Conservation (phyloP, 768 basidiomycete genomes). For the Amyloporia xantha region DNA sequence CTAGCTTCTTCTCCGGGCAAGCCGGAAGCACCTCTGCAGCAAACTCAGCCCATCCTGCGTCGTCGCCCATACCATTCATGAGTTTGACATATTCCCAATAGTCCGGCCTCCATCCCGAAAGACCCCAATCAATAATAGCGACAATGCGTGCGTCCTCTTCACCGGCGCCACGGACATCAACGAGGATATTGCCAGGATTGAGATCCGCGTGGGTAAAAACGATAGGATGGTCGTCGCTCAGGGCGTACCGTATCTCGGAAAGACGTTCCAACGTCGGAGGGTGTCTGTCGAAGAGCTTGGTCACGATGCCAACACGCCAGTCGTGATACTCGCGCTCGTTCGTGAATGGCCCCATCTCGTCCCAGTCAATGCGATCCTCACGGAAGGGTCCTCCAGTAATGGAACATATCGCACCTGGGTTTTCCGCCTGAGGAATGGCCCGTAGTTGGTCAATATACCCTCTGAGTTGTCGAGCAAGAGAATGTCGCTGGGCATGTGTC, state of each 20-base stretch:
- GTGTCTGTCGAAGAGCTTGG: background rate
- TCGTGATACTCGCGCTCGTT: slow-evolving; percentile 5
- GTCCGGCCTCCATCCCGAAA: slow-evolving; percentile 10
- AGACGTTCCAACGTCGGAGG: slow-evolving; percentile 1
- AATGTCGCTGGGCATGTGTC: background rate
- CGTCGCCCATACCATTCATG: background rate
- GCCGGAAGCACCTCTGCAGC: background rate
- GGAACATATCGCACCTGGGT: background rate
- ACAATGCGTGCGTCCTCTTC: slow-evolving; percentile 5
- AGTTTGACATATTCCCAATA: slow-evolving; percentile 11
- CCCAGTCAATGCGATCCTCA: background rate
- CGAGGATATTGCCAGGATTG: slow-evolving; percentile 7
- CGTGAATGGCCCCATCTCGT: slow-evolving; percentile 6
- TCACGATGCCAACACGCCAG: slow-evolving; percentile 2
- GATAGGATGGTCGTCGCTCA: slow-evolving; percentile 5
- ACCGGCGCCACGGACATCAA: slow-evolving; percentile 2
- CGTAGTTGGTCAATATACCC: slow-evolving; percentile 5
- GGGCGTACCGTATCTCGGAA: background rate
- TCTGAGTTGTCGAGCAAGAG: slow-evolving; percentile 1
- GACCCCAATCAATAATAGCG: slow-evolving; percentile 10
- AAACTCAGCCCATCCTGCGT: slow-evolving; percentile 2
- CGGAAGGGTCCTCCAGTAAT: background rate
- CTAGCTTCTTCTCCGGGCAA: background rate
- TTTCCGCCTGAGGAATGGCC: background rate
- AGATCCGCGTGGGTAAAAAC: slow-evolving; percentile 13